These are phyloP conservation scores for Neodidymelliopsis sp. DNA, from an alignment of 2,329 filamentous ascomycete genomes.

Conservation along the genomic window DNA sequence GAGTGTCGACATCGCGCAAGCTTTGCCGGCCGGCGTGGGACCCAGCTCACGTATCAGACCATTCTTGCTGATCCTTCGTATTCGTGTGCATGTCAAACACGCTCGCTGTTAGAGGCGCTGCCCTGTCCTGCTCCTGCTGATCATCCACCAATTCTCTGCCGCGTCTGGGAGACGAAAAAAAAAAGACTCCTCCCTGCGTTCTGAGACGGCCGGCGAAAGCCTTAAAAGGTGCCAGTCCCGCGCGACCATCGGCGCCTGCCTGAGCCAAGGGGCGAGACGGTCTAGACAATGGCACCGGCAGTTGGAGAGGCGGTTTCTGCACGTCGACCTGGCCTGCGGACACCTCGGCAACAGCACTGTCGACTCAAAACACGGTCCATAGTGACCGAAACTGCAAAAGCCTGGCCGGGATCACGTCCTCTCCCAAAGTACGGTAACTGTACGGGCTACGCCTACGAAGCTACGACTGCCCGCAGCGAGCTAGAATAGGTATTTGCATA, in stretches of 20 bases:
- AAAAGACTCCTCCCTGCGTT: too few relatives aligned
- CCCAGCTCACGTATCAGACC: slow-evolving; percentile 22
- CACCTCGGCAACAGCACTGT: slow-evolving; percentile 3
- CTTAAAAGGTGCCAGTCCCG: slow-evolving; percentile 29
- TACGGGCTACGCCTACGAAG: slow-evolving; percentile 22
- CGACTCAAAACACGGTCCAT: slow-evolving; percentile 3
- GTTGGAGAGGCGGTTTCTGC: slow-evolving; percentile 6
- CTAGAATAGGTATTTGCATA: slow-evolving; percentile 30
- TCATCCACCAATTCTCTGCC: slow-evolving; percentile 16
- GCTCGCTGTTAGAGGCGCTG: slow-evolving; percentile 15
- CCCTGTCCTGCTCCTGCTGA: slow-evolving; percentile 25
- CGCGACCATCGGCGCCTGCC: slow-evolving; percentile 22
- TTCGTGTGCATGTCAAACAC: slow-evolving; percentile 24
- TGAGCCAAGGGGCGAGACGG: slow-evolving; percentile 22
- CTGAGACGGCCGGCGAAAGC: slow-evolving; percentile 25
- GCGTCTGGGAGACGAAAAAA: slow-evolving; percentile 22
- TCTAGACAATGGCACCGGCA: slow-evolving; percentile 16
- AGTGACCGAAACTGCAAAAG: slow-evolving; percentile 1
- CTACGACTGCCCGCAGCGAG: slow-evolving; percentile 20
- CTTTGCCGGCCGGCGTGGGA: too few relatives aligned
- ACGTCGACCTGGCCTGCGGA: slow-evolving; percentile 4
- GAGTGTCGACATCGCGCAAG: slow-evolving; percentile 4
- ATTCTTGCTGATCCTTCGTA: slow-evolving; percentile 16
- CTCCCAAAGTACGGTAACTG: too few relatives aligned
- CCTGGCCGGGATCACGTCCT: slow-evolving; percentile 13